A percentile compares a stretch with the other conserved stretches of the same genome.
phyloP scores from a whole-genome alignment of 495 filamentous ascomycete genomes.

The Aspergillus funiculosus region DNA sequence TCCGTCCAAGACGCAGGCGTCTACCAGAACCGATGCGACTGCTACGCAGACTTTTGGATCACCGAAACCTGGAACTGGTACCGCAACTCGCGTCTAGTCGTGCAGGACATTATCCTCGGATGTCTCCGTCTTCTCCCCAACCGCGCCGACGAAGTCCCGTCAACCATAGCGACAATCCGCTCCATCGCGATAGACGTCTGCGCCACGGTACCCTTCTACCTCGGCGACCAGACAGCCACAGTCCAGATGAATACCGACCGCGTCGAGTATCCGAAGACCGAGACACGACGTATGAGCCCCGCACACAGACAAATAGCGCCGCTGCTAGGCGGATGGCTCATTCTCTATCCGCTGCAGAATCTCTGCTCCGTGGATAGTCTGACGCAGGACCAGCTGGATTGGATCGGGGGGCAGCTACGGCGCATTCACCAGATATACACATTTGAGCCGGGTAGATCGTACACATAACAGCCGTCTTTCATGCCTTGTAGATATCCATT shows the following conservation, averaged over 20 bases:
- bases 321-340: slow-evolving; percentile 36
- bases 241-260: slow-evolving; percentile 26
- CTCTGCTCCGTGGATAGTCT: slow-evolving; percentile 19
- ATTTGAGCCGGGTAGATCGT: slow-evolving; percentile 1
- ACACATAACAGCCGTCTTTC: not conserved
- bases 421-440: slow-evolving; percentile 32
- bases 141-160: slow-evolving; percentile 13
- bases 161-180: slow-evolving; percentile 22
- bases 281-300: slow-evolving; percentile 22
- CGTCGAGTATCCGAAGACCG: slow-evolving; percentile 34
- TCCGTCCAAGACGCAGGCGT: slow-evolving; percentile 30
- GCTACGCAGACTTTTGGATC: slow-evolving; percentile 56
- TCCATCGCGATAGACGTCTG: slow-evolving; percentile 37
- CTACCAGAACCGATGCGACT: slow-evolving; percentile 52
- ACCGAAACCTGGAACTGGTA: slow-evolving; percentile 59
- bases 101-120: slow-evolving; percentile 46
- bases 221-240: slow-evolving; percentile 34
- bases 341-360: slow-evolving; percentile 24
- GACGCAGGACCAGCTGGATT: slow-evolving; percentile 23
- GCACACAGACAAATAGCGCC: slow-evolving; percentile 30
- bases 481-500: too few relatives aligned
- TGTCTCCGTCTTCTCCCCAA: slow-evolving; percentile 25
- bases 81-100: slow-evolving; percentile 51
- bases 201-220: slow-evolving; percentile 36
- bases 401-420: slow-evolving; percentile 30